These are phyloP conservation scores for Furcasterigmium furcatum DNA, from an alignment of 2,329 filamentous ascomycete genomes.

Conservation along the genomic window DNA sequence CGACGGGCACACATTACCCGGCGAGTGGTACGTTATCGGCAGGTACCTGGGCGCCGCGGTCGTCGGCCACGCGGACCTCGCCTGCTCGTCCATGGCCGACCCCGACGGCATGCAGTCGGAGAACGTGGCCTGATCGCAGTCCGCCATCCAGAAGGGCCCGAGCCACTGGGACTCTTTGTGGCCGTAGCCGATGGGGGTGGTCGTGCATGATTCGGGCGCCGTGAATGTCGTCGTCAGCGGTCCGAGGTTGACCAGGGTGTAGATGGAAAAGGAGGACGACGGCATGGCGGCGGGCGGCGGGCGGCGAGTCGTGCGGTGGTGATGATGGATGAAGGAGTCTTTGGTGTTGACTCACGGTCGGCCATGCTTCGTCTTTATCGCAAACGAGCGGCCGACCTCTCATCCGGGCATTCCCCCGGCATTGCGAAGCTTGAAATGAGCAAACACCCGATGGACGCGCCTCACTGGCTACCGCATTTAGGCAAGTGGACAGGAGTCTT, in stretches of 20 bases:
- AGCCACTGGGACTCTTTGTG: too few relatives aligned
- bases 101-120: constrained; percentile 18
- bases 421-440: too few relatives aligned
- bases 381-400: too few relatives aligned
- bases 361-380: too few relatives aligned
- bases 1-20: constrained; percentile 16
- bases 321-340: too few relatives aligned
- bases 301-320: too few relatives aligned
- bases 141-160: background rate
- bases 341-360: too few relatives aligned
- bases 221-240: constrained; percentile 25
- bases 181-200: constrained; percentile 1
- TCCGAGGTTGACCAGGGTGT: constrained; percentile 21
- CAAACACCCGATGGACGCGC: too few relatives aligned
- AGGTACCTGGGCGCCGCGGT: background rate
- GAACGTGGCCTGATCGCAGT: constrained; percentile 4
- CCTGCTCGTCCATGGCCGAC: constrained; percentile 7
- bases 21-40: constrained; percentile 16
- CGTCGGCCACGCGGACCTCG: background rate
- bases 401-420: too few relatives aligned
- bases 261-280: constrained; percentile 13
- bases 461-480: too few relatives aligned
- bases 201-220: constrained; percentile 16
- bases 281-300: constrained; percentile 16
- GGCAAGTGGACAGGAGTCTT: too few relatives aligned